Base-by-base conservation (phyloP, 2,329 filamentous ascomycete species). In the Hysterium pulicare region DNA sequence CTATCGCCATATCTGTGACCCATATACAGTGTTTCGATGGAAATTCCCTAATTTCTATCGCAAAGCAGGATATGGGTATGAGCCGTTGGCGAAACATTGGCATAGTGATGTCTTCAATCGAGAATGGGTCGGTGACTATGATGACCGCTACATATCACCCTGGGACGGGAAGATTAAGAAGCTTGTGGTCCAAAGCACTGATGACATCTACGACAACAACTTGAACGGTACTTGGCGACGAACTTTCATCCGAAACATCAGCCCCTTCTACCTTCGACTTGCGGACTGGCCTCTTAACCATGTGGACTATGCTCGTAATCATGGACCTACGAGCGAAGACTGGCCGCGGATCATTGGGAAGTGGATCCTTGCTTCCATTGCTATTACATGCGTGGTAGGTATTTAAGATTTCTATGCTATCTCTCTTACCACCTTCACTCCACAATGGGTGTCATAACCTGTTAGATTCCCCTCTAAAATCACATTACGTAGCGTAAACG, bases 271-370 rank as follows among this genome's bases (percentile, higher is more conserved):
- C 17, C 40, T 64, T 19, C 51, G 61, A 11, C 23, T 64, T 17
- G 59, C 61, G 0, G 58, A 62, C 15, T 64, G 61, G 61, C 59
- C 59, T 1, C 53, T 57, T 19, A 55, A 50, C 15, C 58, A 62
- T 30, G 42, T 63, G 9, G 50, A 61, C 19, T 58, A 53, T n/a
- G 10, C 42, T 21, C 45, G 41, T 8, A 52, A 55, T 36, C 36
- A 44, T 7, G 53, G 50, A 1, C 47, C 49, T 7, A 52, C 53
- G 0, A 51, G 46, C 31, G 51, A 57, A 38, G 58, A 61, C 28
- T 46, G 50, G 33, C 48, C 54, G n/a, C n/a, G 0, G 49, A 45
- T 62, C 8, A 51, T 49, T 38, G n/a, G n/a, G 45, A 64, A 64
- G 34, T 64, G 58, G 57, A 55, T 64, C 26, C 16, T 57, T 32